A percentile compares a stretch with the other conserved stretches of the same genome.
Evolutionary conservation across 2,329 filamentous ascomycete species (phyloP).

Genomic region (Metarhizium robertsii): DNA sequence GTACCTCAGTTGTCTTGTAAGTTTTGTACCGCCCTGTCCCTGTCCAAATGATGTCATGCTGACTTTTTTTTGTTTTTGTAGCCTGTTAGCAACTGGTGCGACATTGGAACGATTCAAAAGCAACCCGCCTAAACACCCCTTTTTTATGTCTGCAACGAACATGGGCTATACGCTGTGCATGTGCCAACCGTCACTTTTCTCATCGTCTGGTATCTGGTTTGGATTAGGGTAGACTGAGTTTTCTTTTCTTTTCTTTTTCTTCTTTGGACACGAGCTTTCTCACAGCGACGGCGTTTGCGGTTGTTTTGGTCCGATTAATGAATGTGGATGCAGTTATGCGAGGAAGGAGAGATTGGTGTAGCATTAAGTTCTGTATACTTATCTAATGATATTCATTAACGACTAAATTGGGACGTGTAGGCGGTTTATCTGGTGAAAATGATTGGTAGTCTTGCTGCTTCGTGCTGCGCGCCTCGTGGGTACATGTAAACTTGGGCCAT

Average conservation of each 20-base stretch:
- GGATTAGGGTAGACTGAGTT: neutral
- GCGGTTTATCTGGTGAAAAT: too few species aligned
- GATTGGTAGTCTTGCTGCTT: too few species aligned
- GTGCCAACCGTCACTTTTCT: neutral
- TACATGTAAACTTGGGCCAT: too few species aligned
- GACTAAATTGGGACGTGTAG: neutral
- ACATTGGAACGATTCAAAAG: constrained; percentile 32
- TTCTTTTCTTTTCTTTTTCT: too few species aligned
- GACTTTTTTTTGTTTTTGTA: constrained; percentile 16
- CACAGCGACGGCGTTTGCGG: constrained; percentile 24
- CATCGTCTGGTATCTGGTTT: neutral
- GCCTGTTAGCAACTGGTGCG: constrained; percentile 61
- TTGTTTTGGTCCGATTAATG: neutral
- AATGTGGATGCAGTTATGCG: neutral
- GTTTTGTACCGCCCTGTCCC: constrained; percentile 27
- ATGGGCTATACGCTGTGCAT: neutral
- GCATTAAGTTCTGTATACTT: neutral
- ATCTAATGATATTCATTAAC: neutral
- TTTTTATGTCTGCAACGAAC: neutral
- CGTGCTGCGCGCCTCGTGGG: too few species aligned
- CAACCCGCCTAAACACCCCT: neutral
- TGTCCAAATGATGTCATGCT: neutral
- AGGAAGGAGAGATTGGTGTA: neutral
- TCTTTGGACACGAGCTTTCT: constrained; percentile 11
- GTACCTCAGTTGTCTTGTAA: constrained; percentile 84